Base-by-base conservation (phyloP, 768 basidiomycete genomes). In the Lentinula guzmanii region DNA sequence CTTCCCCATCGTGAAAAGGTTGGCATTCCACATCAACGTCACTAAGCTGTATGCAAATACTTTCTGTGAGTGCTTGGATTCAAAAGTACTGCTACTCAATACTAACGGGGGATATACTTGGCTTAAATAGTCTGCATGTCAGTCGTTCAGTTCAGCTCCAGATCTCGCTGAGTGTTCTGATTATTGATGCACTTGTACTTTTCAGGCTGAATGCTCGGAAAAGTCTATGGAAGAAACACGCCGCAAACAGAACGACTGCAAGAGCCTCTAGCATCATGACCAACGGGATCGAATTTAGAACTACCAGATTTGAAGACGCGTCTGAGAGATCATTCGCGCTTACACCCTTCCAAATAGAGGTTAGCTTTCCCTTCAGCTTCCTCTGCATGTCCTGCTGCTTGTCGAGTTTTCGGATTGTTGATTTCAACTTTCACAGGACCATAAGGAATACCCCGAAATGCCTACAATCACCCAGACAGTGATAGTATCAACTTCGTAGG, bases 31-130 rank as follows among this genome's bases (percentile, higher is more conserved):
- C 60, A 71, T 80, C 62, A 79, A 79, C 59, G 76, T 80, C 10
- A 80, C 79, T 2, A 79, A 77, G 51, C 69, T 81, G 5, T 81
- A 81, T 62, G 79, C 76, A 18, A 80, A 80, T 63, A 79, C 79
- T 0, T 80, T 80, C 67, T 80, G 80, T 80, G 60, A 72, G 80
- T 50, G n/a, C 16, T 52, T 5, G 37, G 45, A 56, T 24, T 37
- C 1, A 9, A 21, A 4, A n/a, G 16, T 13, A 18, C 10, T 33
- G 4, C 5, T 41, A 41, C 1, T 39, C n/a, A 39, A 37, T 28
- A 21, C 35, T 55, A 37, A 55, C 37, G n/a, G 9, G 3, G 31
- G n/a, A 52, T 35, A 15, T 35, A 16, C 5, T 8, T 42, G 9
- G 9, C 21, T 18, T 18, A 4, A 28, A 28, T 15, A 51, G 58